A percentile compares a stretch with the other conserved stretches of the same genome.
These are phyloP conservation scores for Sporothrix brunneoviolacea DNA, from an alignment of 2,329 filamentous ascomycete species.

Conservation along the genomic window DNA sequence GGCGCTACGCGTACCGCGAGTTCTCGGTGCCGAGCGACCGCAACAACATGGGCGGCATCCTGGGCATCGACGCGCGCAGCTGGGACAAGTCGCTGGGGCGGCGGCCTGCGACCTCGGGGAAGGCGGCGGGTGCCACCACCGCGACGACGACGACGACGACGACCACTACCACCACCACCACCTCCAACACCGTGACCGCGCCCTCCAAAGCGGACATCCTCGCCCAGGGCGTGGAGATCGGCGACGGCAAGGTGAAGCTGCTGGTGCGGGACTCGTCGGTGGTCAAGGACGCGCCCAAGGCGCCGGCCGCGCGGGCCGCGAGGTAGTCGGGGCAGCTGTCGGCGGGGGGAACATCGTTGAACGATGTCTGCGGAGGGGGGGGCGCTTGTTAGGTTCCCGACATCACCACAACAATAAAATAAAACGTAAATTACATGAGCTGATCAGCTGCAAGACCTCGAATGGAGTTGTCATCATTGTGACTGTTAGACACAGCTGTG, in stretches of 20 bases:
- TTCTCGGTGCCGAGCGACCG: conserved; percentile 95
- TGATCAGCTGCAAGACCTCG: too few relatives aligned
- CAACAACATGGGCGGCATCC: conserved; percentile 69
- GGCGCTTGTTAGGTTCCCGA: too few relatives aligned
- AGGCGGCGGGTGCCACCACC: background rate
- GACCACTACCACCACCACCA: conserved; percentile 35
- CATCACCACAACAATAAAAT: too few relatives aligned
- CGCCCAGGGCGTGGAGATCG: conserved; percentile 60
- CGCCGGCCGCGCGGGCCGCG: background rate
- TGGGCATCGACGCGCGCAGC: conserved; percentile 61
- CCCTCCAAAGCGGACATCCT: too few relatives aligned
- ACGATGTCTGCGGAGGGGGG: too few relatives aligned
- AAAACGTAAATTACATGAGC: too few relatives aligned
- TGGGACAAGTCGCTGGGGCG: conserved; percentile 56
- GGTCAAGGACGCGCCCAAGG: conserved; percentile 45
- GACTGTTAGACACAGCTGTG: too few relatives aligned
- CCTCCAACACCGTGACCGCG: conserved; percentile 35
- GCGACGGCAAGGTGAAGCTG: conserved; percentile 59
- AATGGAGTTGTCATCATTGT: too few relatives aligned
- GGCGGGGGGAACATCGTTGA: too few relatives aligned
- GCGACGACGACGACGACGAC: background rate
- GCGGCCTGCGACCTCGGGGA: background rate
- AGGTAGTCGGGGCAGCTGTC: too few relatives aligned
- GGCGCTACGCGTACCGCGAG: conserved; percentile 91
- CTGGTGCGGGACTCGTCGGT: conserved; percentile 47